phyloP scores from a whole-genome alignment of 495 filamentous ascomycete genomes.

The Xylaria bambusicola region DNA sequence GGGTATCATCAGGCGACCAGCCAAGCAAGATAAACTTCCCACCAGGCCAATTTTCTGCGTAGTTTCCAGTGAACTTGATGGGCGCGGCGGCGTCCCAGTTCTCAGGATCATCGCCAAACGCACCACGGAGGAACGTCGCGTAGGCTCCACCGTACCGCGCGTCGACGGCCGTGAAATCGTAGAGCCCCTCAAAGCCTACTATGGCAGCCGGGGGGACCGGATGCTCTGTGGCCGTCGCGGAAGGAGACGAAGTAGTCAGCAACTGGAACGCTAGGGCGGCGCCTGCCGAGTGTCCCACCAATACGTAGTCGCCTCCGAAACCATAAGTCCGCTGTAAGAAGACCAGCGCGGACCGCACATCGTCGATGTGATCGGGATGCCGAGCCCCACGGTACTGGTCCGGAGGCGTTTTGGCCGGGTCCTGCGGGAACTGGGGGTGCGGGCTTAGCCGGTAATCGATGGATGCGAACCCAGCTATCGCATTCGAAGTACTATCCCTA shows the following conservation, averaged over 20 bases:
- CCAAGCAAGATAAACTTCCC: constrained; percentile 54
- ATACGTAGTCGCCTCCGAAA: constrained; percentile 56
- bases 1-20: constrained; percentile 60
- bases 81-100: constrained; percentile 34
- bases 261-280: constrained; percentile 72
- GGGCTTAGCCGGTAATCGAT: constrained; percentile 81
- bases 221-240: constrained; percentile 30
- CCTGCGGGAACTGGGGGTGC: constrained; percentile 62
- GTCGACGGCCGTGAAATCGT: constrained; percentile 31
- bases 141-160: constrained; percentile 26
- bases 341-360: constrained; percentile 63
- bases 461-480: constrained; percentile 66
- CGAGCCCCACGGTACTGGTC: constrained; percentile 47
- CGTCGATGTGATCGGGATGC: constrained; percentile 75
- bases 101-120: constrained; percentile 26
- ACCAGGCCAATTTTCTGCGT: constrained; percentile 42
- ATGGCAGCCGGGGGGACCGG: constrained; percentile 33
- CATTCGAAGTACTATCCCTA: no score
- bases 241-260: constrained; percentile 30
- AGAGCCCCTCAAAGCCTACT: constrained; percentile 33
- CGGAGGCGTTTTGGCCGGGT: constrained; percentile 34
- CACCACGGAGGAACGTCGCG: constrained; percentile 24
- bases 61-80: constrained; percentile 33
- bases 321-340: constrained; percentile 60
- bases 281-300: constrained; percentile 78